Evolutionary conservation across 371 early-diverging fungal genomes (phyloP), one percentile per base, ranked within the genome.

Genomic region (Mucor racemosus): DNA sequence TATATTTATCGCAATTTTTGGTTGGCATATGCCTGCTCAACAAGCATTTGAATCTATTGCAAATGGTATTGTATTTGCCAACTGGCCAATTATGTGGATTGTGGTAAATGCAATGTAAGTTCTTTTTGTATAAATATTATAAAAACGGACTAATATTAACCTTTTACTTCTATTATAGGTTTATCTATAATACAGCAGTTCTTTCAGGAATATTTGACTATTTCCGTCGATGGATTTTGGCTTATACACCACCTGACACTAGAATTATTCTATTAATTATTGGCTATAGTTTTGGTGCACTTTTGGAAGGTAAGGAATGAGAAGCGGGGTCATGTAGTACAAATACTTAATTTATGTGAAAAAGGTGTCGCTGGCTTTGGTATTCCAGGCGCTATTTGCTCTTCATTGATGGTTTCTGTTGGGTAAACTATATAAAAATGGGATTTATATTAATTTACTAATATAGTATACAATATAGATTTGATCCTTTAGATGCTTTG

Each of bases 1-100:
- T 71, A 84, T 84, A 10, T 80, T 84, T 50, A 81, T 84, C 17
- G 79, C 84, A 17, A 84, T 84, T 33, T 84, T 84, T 67, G 84
- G 64, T 7, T 84, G 84, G 84, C 76, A 81, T 56, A 84, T 84
- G 84, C 84, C 84, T 38, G 84, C 84, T 41, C 76, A 79, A 54
- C 72, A 77, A 42, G 70, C 72, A 4, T 84, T 84, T 64, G 69
- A 76, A 54, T 66, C 76, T 0, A 74, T 84, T 50, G 81, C 71
- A 14, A 76, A 76, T 38, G 84, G 84, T 11, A 70, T 84, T 1
- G 76, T 79, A 1, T 84, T 77, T 69, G 82, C 82, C 3, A 78
- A 82, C 39, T 84, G 84, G 84, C 84, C 84, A 0, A 81, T 84
- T 64, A 84, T 84, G 84, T 84, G 84, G 84, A 84, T 84, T 36